phyloP scores from a whole-genome alignment of 306 rosid genomes.

The Trichosanthes cucumerina region DNA sequence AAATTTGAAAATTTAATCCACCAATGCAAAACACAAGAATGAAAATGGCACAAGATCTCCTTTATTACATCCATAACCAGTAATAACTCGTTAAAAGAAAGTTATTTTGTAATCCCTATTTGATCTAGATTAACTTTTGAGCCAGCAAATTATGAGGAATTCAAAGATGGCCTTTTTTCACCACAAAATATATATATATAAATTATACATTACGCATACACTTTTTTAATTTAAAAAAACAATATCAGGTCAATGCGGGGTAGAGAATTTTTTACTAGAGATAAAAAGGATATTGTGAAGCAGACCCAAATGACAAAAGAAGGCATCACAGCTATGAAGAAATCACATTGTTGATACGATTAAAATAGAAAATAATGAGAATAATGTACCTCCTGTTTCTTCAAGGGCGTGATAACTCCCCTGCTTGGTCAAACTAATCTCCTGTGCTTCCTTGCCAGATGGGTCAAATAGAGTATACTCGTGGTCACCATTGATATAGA shows the following conservation, averaged over 20 bases:
- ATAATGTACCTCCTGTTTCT: constrained; percentile 58
- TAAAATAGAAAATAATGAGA: not conserved
- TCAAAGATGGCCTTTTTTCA: not conserved
- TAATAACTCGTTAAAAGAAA: not conserved
- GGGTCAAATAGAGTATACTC: constrained; percentile 71
- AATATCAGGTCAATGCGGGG: not conserved
- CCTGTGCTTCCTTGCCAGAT: constrained; percentile 31
- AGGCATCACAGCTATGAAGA: not conserved
- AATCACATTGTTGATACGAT: not conserved
- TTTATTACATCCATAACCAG: not conserved
- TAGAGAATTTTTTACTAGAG: not conserved
- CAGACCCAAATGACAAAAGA: not conserved
- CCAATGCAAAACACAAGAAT: not conserved
- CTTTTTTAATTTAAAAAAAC: not conserved
- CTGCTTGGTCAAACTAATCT: constrained; percentile 25
- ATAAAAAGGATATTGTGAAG: not conserved
- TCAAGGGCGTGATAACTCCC: constrained; percentile 28
- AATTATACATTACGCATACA: not conserved
- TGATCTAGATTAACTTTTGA: not conserved
- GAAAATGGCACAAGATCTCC: not conserved
- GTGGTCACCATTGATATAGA: constrained; percentile 63
- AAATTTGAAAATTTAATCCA: not conserved
- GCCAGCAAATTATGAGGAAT: not conserved
- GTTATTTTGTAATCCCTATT: not conserved
- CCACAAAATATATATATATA: not conserved